Evolutionary conservation across 441 rosid species (phyloP).

Genomic region (Flueggea neowawraea): DNA sequence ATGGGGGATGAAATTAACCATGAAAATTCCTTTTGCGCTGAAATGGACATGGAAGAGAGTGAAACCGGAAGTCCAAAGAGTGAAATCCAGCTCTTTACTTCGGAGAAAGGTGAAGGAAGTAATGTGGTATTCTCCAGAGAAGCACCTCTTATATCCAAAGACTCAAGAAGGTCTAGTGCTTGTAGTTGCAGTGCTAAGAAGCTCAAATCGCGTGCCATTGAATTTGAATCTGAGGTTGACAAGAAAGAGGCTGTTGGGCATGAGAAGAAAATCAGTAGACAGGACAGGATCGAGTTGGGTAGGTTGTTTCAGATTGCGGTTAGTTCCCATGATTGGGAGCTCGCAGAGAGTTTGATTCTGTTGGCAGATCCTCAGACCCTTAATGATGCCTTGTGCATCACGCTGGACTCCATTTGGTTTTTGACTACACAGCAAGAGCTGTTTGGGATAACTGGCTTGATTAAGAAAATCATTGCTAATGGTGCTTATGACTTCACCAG

Average conservation of each 20-base stretch:
- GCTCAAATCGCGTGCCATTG: constrained; percentile 36
- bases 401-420: constrained; percentile 95
- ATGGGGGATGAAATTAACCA: constrained; percentile 30
- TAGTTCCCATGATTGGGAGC: constrained; percentile 88
- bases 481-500: constrained; percentile 97
- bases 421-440: constrained; percentile 66
- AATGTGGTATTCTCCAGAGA: constrained; percentile 66
- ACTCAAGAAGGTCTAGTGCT: constrained; percentile 33
- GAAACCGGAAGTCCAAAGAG: constrained; percentile 31
- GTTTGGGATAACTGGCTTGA: constrained; percentile 62
- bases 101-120: constrained; percentile 62
- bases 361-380: constrained; percentile 77
- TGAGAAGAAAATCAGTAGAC: constrained; percentile 62
- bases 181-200: constrained; percentile 57
- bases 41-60: constrained; percentile 50
- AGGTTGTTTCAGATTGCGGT: constrained; percentile 75
- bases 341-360: constrained; percentile 59
- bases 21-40: constrained; percentile 36
- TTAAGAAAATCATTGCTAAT: constrained; percentile 60
- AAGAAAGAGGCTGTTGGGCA: constrained; percentile 44
- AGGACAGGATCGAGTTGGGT: constrained; percentile 77
- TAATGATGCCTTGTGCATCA: constrained; percentile 83
- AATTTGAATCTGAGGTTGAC: constrained; percentile 35
- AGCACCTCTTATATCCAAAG: constrained; percentile 53
- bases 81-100: constrained; percentile 30